Conservation (phyloP, 164 flowering plant species). For the Magnolia kwangsiensis region DNA sequence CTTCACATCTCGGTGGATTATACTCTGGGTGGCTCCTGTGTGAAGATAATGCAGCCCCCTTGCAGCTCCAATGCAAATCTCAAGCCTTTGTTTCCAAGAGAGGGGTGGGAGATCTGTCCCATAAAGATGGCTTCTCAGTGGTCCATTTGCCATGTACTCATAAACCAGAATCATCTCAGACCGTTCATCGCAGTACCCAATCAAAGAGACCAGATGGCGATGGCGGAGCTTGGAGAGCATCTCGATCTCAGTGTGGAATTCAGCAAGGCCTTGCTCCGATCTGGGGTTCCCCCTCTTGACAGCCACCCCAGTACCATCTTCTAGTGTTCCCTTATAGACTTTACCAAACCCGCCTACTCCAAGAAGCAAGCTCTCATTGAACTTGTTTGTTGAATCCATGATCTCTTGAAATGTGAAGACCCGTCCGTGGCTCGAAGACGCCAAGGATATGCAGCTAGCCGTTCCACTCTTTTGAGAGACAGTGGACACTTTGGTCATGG, state of each 20-base stretch:
- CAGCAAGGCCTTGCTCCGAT: constrained; percentile 91
- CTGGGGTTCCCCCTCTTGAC: constrained; percentile 92
- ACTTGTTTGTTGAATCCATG: constrained; percentile 80
- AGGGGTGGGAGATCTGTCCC: constrained; percentile 77
- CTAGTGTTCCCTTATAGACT: constrained; percentile 83
- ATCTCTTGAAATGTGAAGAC: constrained; percentile 76
- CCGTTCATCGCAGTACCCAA: constrained; percentile 87
- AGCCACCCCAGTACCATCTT: constrained; percentile 76
- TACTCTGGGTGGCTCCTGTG: constrained; percentile 84
- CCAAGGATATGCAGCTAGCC: constrained; percentile 78
- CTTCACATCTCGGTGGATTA: constrained; percentile 92
- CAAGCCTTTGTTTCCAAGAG: constrained; percentile 88
- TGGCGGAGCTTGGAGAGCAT: constrained; percentile 94
- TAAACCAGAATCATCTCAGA: constrained; percentile 92
- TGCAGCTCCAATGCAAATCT: constrained; percentile 93
- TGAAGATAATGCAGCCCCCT: constrained; percentile 95
- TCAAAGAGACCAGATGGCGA: constrained; percentile 93
- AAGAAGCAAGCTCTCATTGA: constrained; percentile 71
- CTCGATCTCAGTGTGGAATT: constrained; percentile 91
- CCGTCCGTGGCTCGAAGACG: constrained; percentile 64
- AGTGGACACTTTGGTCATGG: constrained; percentile 68
- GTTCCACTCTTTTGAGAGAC: constrained; percentile 83
- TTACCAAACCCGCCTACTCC: constrained; percentile 96
- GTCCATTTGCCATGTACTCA: constrained; percentile 96
- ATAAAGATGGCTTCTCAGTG: constrained; percentile 84